phyloP scores from a whole-genome alignment of 2,329 filamentous ascomycete species.

The Ophiobolus disseminans region DNA sequence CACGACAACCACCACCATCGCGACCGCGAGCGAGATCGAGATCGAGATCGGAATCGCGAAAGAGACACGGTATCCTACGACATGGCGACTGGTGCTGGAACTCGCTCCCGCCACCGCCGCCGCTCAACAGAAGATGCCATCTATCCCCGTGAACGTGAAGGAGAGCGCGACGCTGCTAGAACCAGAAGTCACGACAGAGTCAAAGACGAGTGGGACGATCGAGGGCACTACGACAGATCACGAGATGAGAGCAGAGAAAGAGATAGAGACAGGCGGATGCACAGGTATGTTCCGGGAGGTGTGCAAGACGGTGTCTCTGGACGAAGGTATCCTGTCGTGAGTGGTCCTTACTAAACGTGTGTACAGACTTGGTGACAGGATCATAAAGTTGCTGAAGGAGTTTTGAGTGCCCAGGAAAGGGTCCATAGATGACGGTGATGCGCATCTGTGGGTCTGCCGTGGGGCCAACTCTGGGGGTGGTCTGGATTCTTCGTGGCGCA shows the following conservation, averaged over 20 bases:
- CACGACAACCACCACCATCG: slow-evolving; percentile 26
- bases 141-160: slow-evolving; percentile 32
- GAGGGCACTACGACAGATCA: slow-evolving; percentile 19
- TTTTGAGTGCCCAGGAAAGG: slow-evolving; percentile 15
- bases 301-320: slow-evolving; percentile 46
- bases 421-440: neutral
- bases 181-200: slow-evolving; percentile 39
- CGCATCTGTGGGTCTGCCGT: slow-evolving; percentile 1
- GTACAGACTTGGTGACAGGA: slow-evolving; percentile 21
- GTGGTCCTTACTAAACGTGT: slow-evolving; percentile 27
- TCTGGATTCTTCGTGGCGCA: slow-evolving; percentile 11
- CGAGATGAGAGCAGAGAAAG: slow-evolving; percentile 17
- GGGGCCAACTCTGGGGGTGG: neutral
- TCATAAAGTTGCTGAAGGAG: slow-evolving; percentile 28
- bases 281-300: slow-evolving; percentile 44
- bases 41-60: slow-evolving; percentile 17
- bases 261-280: slow-evolving; percentile 23
- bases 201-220: slow-evolving; percentile 37
- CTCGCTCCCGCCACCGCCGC: slow-evolving; percentile 24
- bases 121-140: slow-evolving; percentile 35
- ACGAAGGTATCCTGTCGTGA: slow-evolving; percentile 38
- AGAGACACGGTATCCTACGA: slow-evolving; percentile 14
- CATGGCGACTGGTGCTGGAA: slow-evolving; percentile 14
- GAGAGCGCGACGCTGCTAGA: slow-evolving; percentile 23
- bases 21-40: slow-evolving; percentile 19